Percentiles rank a stretch among this genome's conserved stretches.
Evolutionary conservation across 768 basidiomycete genomes (phyloP).

Genomic region (Coprinellus micaceus): DNA sequence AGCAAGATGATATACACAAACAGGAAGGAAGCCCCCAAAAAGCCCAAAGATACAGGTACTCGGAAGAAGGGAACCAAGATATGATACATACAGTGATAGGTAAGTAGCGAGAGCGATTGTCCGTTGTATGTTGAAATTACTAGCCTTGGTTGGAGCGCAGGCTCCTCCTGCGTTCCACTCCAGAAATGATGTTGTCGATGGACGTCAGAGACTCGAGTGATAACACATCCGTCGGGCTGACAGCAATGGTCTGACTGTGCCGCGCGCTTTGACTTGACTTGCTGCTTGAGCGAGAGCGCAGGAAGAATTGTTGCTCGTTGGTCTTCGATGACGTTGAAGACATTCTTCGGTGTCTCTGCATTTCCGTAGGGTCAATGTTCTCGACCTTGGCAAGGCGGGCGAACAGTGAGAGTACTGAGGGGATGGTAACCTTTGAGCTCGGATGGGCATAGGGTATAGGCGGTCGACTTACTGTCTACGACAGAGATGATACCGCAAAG

Average conservation of each 20-base stretch:
- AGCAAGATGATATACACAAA: not conserved
- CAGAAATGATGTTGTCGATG: conserved; percentile 9
- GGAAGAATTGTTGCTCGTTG: conserved; percentile 34
- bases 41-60: not conserved
- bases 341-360: conserved; percentile 76
- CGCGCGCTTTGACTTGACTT: conserved; percentile 26
- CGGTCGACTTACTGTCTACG: conserved; percentile 61
- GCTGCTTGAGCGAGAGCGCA: conserved; percentile 40
- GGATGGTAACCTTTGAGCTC: conserved; percentile 1
- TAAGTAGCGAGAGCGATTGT: not conserved
- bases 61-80: not conserved
- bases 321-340: conserved; percentile 67
- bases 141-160: conserved; percentile 2
- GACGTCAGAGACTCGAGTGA: conserved; percentile 24
- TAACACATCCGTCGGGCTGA: conserved; percentile 25
- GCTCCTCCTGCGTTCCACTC: conserved; percentile 14
- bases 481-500: conserved; percentile 77
- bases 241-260: conserved; percentile 32
- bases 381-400: conserved; percentile 70
- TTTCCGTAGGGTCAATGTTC: conserved; percentile 71
- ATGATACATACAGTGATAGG: not conserved
- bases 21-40: not conserved
- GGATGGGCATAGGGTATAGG: not conserved
- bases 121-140: not conserved
- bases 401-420: conserved; percentile 73